phyloP scores from a whole-genome alignment of 192 early-diverging fungal species.

The Linnemannia hyalina region DNA sequence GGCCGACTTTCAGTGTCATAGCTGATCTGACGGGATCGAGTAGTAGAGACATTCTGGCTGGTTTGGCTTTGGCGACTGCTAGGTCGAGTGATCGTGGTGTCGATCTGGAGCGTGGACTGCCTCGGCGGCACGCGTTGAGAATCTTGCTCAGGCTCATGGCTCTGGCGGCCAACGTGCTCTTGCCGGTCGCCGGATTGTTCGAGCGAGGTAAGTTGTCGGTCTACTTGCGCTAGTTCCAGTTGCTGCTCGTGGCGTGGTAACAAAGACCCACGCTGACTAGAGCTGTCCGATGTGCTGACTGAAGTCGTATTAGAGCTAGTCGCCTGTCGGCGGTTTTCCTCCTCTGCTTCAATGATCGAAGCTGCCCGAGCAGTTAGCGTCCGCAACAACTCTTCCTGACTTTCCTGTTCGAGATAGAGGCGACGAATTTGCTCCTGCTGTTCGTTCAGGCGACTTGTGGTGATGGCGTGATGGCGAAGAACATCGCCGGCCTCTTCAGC shows the following conservation, averaged over 20 bases:
- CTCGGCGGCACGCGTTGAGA: background rate
- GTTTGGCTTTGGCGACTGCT: conserved; percentile 21
- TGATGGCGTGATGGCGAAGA: conserved; percentile 1
- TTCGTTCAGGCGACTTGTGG: conserved; percentile 13
- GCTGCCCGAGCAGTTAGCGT: conserved; percentile 40
- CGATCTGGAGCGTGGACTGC: conserved; percentile 41
- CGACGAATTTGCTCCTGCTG: conserved; percentile 47
- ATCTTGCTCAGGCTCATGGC: background rate
- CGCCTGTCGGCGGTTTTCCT: conserved; percentile 3
- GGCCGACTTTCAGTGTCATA: background rate
- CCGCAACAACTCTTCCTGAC: conserved; percentile 38
- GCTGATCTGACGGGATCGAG: conserved; percentile 12
- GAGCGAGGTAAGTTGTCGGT: background rate
- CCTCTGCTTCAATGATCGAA: conserved; percentile 24
- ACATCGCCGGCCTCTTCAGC: background rate
- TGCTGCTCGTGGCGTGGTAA: background rate
- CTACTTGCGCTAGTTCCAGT: background rate
- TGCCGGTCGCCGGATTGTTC: background rate
- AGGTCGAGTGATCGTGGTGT: conserved; percentile 24
- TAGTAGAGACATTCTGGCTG: background rate
- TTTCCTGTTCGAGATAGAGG: conserved; percentile 42
- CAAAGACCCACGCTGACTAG: background rate
- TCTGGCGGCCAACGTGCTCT: background rate
- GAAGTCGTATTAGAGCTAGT: background rate
- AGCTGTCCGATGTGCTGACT: background rate